Conservation (phyloP, 805 yeast species). For the Torulaspora franciscae region DNA sequence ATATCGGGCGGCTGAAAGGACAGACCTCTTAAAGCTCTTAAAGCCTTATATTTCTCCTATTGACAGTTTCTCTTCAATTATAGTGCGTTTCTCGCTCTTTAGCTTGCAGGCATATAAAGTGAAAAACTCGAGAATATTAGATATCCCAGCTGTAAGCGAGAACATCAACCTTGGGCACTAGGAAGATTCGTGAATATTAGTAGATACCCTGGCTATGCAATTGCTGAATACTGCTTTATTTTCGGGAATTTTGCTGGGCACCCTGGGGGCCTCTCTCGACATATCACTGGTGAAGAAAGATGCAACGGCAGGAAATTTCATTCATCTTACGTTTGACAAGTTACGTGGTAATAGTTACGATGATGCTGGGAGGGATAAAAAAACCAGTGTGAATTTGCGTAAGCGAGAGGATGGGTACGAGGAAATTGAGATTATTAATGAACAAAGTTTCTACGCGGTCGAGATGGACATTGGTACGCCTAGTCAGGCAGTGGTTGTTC, state of each 20-base stretch:
- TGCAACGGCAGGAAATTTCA: neutral
- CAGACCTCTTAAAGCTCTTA: too few species aligned
- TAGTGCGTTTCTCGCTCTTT: neutral
- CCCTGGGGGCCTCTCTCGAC: neutral
- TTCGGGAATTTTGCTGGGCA: conserved; percentile 2
- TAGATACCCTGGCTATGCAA: conserved; percentile 3
- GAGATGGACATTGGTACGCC: conserved; percentile 49
- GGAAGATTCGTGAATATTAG: neutral
- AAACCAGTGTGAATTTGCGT: conserved; percentile 6
- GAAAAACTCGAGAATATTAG: neutral
- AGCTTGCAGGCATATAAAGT: neutral
- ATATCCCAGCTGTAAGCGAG: neutral
- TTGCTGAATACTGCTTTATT: conserved; percentile 2
- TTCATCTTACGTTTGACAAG: conserved; percentile 25
- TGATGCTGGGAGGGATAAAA: conserved; percentile 12
- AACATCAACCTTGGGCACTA: neutral
- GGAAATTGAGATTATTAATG: conserved; percentile 33
- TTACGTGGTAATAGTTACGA: conserved; percentile 21
- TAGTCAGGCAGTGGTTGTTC: conserved; percentile 44
- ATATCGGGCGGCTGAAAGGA: neutral
- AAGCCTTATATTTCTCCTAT: neutral
- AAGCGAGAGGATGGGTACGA: conserved; percentile 16
- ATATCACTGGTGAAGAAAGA: neutral
- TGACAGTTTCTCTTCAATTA: neutral
- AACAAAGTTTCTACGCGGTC: conserved; percentile 42